Evolutionary conservation across 768 basidiomycete genomes (phyloP), one percentile per base, ranked within the genome.

Genomic region (Boletus sp.): DNA sequence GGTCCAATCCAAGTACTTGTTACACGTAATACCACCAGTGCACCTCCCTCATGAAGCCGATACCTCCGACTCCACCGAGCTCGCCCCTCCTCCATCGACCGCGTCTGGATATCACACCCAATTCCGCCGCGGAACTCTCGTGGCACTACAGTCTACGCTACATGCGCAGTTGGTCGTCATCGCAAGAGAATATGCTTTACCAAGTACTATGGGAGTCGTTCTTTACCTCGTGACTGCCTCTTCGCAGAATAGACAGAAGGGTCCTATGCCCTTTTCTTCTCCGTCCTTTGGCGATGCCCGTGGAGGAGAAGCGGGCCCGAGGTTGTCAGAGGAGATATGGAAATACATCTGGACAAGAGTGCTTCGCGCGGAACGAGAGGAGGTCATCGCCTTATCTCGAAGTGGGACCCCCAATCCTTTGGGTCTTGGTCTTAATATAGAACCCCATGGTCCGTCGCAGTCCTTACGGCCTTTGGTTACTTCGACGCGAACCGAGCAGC

Each of bases 121-220:
- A 49, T 91, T 92, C 67, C 83, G 83, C 14, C 83, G 95, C 29
- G 95, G 95, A 8, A 86, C 85, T n/a, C 79, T 98, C 12, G 83
- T 98, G 5, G 89, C 94, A 0, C 78, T 98, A 0, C 84, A 94
- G 67, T 78, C 94, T 6, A 92, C 88, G 0, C 75, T 98, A 1
- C 87, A 92, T 41, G 81, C 86, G 1, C 95, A 97, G 69, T 75
- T 97, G 10, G 78, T 79, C 20, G 90, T 92, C 7, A 97, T 98
- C 50, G 94, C 95, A 14, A 87, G 87, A 72, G 95, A 98, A 73
- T 98, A 94, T 66, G 90, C 91, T 3, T 77, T 98, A 17, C 95
- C 95, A 1, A 92, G 88, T 62, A 92, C 90, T 0, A 73, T 82
- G 14, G 95, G 95, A 6, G 74, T 98, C 47, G 77, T 91, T 42